phyloP scores from a whole-genome alignment of 805 yeast genomes.

The Candida gorgasii region DNA sequence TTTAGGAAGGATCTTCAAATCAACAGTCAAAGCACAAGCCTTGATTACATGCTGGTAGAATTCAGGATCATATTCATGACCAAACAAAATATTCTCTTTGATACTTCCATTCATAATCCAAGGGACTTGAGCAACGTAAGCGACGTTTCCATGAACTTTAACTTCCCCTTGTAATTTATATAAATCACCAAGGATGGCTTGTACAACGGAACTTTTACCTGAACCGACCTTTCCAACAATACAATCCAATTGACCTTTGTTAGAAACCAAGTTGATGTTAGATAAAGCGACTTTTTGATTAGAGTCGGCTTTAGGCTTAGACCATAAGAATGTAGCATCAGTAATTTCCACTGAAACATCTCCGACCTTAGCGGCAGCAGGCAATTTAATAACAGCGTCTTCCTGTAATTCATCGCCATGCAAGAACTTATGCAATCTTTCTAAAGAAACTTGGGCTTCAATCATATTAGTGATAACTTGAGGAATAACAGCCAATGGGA shows the following conservation, averaged over 20 bases:
- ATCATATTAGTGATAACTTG: constrained; percentile 82
- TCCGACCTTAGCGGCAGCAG: constrained; percentile 54
- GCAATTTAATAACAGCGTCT: constrained; percentile 65
- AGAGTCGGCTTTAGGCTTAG: constrained; percentile 55
- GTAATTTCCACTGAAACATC: constrained; percentile 65
- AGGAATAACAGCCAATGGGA: constrained; percentile 93
- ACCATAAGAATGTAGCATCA: constrained; percentile 77
- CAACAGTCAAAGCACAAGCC: constrained; percentile 86
- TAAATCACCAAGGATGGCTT: constrained; percentile 80
- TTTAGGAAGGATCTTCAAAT: constrained; percentile 76
- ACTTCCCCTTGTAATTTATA: constrained; percentile 75
- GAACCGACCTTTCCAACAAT: constrained; percentile 88
- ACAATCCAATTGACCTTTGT: constrained; percentile 78
- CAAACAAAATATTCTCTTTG: constrained; percentile 87
- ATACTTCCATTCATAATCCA: constrained; percentile 98
- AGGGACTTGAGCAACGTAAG: constrained; percentile 90
- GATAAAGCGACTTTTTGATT: constrained; percentile 64
- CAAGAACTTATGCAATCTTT: constrained; percentile 73
- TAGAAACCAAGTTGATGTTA: constrained; percentile 61
- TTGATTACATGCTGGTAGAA: constrained; percentile 79
- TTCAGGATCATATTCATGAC: constrained; percentile 76
- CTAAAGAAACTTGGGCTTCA: constrained; percentile 83
- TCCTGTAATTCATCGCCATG: constrained; percentile 76
- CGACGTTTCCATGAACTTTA: constrained; percentile 70
- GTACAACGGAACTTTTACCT: constrained; percentile 84